These are phyloP conservation scores for Yamadazyma pseudoaaseri DNA, from an alignment of 1,139 yeast species.

Conservation along the genomic window DNA sequence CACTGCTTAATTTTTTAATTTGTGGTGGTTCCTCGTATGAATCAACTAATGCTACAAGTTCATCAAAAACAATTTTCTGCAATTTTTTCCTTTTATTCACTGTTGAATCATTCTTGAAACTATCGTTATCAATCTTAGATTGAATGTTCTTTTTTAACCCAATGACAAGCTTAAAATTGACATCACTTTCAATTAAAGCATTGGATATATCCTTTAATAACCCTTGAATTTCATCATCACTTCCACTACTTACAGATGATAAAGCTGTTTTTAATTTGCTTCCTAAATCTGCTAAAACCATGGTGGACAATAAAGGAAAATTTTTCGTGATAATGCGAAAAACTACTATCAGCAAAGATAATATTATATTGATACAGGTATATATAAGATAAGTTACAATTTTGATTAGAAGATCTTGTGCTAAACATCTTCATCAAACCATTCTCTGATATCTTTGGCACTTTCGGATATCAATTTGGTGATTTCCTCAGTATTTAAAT, in stretches of 20 bases:
- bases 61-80: slow-evolving; percentile 93
- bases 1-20: slow-evolving; percentile 65
- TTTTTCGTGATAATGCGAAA: slow-evolving; percentile 1
- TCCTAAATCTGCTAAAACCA: slow-evolving; percentile 97
- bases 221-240: slow-evolving; percentile 39
- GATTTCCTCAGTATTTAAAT: slow-evolving; percentile 10
- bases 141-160: slow-evolving; percentile 74
- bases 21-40: slow-evolving; percentile 66
- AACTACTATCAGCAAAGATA: too few relatives aligned
- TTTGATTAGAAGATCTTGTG: too few relatives aligned
- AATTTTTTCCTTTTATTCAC: slow-evolving; percentile 72
- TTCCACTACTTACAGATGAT: slow-evolving; percentile 52
- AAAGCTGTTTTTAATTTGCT: slow-evolving; percentile 78
- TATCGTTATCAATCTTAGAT: slow-evolving; percentile 43
- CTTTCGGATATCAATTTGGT: slow-evolving; percentile 8
- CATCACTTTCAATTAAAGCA: slow-evolving; percentile 90
- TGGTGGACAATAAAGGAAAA: slow-evolving; percentile 20
- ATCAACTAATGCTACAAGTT: slow-evolving; percentile 82
- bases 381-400: too few relatives aligned
- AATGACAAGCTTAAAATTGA: slow-evolving; percentile 81
- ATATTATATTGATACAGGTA: too few relatives aligned
- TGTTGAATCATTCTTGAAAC: slow-evolving; percentile 49
- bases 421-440: too few relatives aligned
- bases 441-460: slow-evolving; percentile 7
- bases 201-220: slow-evolving; percentile 87